phyloP scores from a whole-genome alignment of 2,329 filamentous ascomycete genomes.

The Talaromyces pinophilus region DNA sequence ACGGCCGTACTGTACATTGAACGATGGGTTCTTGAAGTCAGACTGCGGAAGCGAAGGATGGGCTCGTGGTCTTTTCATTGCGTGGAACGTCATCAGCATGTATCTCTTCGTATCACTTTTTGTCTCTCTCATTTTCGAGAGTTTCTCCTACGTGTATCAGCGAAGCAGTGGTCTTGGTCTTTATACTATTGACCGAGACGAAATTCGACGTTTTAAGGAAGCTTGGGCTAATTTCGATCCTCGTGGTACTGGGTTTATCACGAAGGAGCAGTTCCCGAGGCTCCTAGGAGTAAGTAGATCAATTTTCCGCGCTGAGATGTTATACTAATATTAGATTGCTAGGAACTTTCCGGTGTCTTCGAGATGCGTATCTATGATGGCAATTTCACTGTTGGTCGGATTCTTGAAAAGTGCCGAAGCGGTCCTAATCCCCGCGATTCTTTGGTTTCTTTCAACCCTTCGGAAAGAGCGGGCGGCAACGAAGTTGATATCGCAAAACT shows the following conservation, averaged over 20 bases:
- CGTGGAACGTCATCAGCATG: constrained; percentile 99
- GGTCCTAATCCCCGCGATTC: constrained; percentile 51
- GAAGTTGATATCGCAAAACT: constrained; percentile 74
- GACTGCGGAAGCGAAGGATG: constrained; percentile 91
- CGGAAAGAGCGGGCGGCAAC: constrained; percentile 34
- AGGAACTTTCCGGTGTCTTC: constrained; percentile 89
- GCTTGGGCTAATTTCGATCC: constrained; percentile 97
- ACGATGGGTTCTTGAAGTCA: constrained; percentile 73
- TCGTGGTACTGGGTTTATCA: constrained; percentile 85
- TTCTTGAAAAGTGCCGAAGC: constrained; percentile 79
- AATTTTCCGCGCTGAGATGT: neutral
- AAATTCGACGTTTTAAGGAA: constrained; percentile 95
- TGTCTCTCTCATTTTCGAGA: constrained; percentile 98
- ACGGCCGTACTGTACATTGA: constrained; percentile 76
- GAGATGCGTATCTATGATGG: constrained; percentile 95
- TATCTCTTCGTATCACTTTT: constrained; percentile 99
- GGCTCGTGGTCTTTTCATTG: constrained; percentile 86
- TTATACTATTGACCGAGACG: constrained; percentile 84
- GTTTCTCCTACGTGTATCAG: constrained; percentile 99
- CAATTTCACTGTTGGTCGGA: constrained; percentile 80
- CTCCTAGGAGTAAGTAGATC: constrained; percentile 67
- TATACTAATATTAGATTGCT: constrained; percentile 2
- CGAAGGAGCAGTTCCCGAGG: constrained; percentile 83
- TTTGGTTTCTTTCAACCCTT: constrained; percentile 29
- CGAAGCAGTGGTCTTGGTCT: constrained; percentile 89